Base-by-base conservation (phyloP, 2,329 filamentous ascomycete genomes). In the Ceratocystiopsis brevicomis region DNA sequence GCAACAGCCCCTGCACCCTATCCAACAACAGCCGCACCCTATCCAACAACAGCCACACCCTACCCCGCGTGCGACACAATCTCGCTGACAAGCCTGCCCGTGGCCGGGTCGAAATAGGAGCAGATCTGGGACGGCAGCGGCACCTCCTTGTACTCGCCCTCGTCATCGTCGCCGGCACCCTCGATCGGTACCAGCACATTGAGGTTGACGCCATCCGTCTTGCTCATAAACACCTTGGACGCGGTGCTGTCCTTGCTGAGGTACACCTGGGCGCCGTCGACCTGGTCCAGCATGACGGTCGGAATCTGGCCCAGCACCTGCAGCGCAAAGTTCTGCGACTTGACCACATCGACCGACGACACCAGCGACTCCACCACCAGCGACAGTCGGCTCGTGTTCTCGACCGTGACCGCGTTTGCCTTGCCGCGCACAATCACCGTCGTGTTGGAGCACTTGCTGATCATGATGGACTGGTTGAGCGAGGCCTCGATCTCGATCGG, bases 11-110 rank as follows among this genome's bases (percentile, higher is more conserved):
- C 6, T 9, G 5, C 10, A 6, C 25, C 6, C 25, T 9, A 6
- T 30, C 25, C 25, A 30, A 10, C 10, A 8, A 21, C 25, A 30
- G 25, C 25, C 6, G 6, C 10, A 11, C 25, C 25, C 6, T 11
- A 30, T 21, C 25, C 25, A 30, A 30, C 25, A 30, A 8, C 25
- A 10, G 10, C 25, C 25, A 6, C 25, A 6, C 25, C 10, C 51
- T 68, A 95, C 45, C 88, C 87, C 49, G 82, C 76, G 63, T 96
- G 88, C 54, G 90, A 86, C 16, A 98, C 90, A 59, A 98, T 96
- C 69, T 96, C 88, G 56, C 77, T 94, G 25, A 88, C 72, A 49
- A 96, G 57, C 50, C 81, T 76, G 18, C 83, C 81, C 60, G 85
- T 73, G 41, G 57, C 66, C 59, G 78, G 57, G 45, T 83, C 65